Percentiles rank a stretch among this genome's conserved stretches.
Evolutionary conservation across 1,284 basidiomycete species (phyloP).

Genomic region (Rhizoctonia solani): DNA sequence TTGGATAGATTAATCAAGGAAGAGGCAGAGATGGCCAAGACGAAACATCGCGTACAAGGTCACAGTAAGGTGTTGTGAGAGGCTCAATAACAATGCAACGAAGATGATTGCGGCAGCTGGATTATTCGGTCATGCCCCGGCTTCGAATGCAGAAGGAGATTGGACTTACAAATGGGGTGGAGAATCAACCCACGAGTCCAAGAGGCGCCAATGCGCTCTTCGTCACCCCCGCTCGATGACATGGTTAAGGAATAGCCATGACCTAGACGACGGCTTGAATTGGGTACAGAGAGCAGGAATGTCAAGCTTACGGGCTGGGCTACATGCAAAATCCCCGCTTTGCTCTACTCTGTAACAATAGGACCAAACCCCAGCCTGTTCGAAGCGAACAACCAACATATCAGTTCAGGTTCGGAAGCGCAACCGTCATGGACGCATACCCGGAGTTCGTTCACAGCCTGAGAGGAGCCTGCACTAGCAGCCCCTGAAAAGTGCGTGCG

Average conservation of each 20-base stretch:
- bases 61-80: conserved; percentile 63
- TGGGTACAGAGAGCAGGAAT: background rate
- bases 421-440: background rate
- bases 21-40: background rate
- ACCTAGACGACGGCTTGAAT: background rate
- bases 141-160: conserved; percentile 11
- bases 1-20: background rate
- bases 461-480: conserved; percentile 11
- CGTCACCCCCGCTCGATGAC: conserved; percentile 33
- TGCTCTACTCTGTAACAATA: background rate
- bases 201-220: conserved; percentile 50
- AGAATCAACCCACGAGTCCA: conserved; percentile 75
- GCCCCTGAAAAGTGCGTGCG: conserved; percentile 1
- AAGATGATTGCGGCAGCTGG: conserved; percentile 65
- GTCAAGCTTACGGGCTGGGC: conserved; percentile 46
- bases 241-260: conserved; percentile 56
- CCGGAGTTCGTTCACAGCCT: conserved; percentile 12
- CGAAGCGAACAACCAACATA: background rate
- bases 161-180: conserved; percentile 66
- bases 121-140: conserved; percentile 20
- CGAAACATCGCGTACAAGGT: conserved; percentile 49
- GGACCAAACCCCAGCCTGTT: conserved; percentile 65
- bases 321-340: conserved; percentile 33
- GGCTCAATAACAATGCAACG: conserved; percentile 63
- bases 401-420: background rate